Evolutionary conservation across 2,329 filamentous ascomycete species (phyloP), one percentile per base, ranked within the genome.

Genomic region (Alternaria hordeiaustralica): DNA sequence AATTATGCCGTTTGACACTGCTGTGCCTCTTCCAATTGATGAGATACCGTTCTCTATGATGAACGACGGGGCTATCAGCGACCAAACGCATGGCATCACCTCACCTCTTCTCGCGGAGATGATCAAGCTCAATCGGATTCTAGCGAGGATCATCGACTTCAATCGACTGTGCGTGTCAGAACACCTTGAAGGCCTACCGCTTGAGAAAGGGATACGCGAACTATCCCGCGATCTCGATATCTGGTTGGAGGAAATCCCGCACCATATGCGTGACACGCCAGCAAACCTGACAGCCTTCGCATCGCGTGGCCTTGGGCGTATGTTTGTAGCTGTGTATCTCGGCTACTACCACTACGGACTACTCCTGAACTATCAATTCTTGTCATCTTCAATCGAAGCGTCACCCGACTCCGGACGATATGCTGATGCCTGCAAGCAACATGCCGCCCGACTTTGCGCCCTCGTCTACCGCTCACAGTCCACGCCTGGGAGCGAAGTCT

Each of bases 281-380:
- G 68, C 63, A 11, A 73, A 73, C 23, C 69, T 73, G 44, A 62
- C 64, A 28, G 69, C 65, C 49, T 73, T 71, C 44, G 66, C 71
- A 23, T 69, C 67, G 20, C 66, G 62, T 28, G 69, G 71, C 5
- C 64, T 71, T 18, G 71, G 71, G 3, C 66, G 71, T 9, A 71
- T 73, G 68, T 73, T 73, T 23, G 63, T 64, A 11, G 71, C 71
- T 18, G 58, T 73, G 6, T 73, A 73, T 59, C 65, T 73, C 12
- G 71, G 71, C 4, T 73, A 71, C 41, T 73, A 73, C 26, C 71
- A 73, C 43, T 73, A 68, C 51, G 71, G 69, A 13, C 68, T 71
- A 43, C 66, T 73, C 25, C 57, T 73, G 28, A 67, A 71, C 56
- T 73, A 73, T 59, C 71, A 73, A 26, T 73, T 71, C 36, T 60